phyloP scores from a whole-genome alignment of 805 yeast species.

The Zygosaccharomyces pseudorouxii region DNA sequence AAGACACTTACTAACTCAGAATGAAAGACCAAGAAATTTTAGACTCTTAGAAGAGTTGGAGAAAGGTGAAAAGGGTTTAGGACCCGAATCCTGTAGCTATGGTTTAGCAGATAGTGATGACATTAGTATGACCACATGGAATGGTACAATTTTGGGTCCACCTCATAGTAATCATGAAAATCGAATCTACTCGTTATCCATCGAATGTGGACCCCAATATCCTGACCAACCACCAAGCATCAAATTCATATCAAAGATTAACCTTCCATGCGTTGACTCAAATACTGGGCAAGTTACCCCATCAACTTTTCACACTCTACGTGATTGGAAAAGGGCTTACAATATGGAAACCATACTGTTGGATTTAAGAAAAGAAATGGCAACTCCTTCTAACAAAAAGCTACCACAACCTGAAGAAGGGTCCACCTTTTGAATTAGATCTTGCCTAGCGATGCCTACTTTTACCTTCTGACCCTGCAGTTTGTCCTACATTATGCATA shows the following conservation, averaged over 20 bases:
- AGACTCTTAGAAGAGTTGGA: constrained; percentile 93
- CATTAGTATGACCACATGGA: constrained; percentile 92
- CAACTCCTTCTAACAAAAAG: constrained; percentile 72
- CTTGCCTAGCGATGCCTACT: background rate
- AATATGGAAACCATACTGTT: constrained; percentile 90
- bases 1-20: background rate
- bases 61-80: constrained; percentile 95
- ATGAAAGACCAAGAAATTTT: constrained; percentile 73
- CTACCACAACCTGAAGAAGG: constrained; percentile 92
- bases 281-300: constrained; percentile 52
- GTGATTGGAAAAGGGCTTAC: constrained; percentile 83
- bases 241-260: constrained; percentile 74
- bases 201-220: constrained; percentile 77
- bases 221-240: constrained; percentile 89
- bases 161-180: constrained; percentile 90
- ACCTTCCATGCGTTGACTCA: constrained; percentile 84
- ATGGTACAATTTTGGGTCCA: constrained; percentile 96
- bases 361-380: constrained; percentile 90
- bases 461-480: background rate
- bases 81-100: constrained; percentile 94
- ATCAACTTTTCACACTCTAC: constrained; percentile 58
- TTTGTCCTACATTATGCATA: background rate
- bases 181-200: constrained; percentile 78
- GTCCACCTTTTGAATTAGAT: constrained; percentile 43
- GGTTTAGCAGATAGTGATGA: constrained; percentile 90